Conservation (phyloP, 2,329 filamentous ascomycete genomes). For the Apiospora rasikravindrae region DNA sequence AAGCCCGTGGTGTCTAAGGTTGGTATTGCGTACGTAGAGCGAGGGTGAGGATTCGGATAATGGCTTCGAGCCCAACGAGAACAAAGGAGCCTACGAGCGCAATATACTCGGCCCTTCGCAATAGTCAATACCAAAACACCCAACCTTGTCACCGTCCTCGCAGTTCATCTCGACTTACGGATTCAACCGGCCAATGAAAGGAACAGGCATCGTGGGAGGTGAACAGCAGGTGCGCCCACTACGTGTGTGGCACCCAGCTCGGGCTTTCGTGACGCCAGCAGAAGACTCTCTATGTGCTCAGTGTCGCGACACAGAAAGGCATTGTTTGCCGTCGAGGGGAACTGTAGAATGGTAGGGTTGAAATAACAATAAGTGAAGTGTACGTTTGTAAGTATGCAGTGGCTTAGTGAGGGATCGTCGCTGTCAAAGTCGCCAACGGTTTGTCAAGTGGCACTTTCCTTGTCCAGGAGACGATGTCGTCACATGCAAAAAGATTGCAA, state of each 20-base stretch:
- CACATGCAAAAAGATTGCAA: constrained; percentile 11
- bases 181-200: constrained; percentile 48
- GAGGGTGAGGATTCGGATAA: constrained; percentile 86
- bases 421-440: constrained; percentile 9
- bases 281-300: constrained; percentile 14
- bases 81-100: constrained; percentile 84
- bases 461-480: constrained; percentile 3
- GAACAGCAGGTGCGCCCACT: neutral
- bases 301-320: constrained; percentile 20
- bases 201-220: constrained; percentile 40
- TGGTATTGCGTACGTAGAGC: constrained; percentile 71
- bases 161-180: constrained; percentile 37
- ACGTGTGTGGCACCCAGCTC: constrained; percentile 15
- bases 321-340: constrained; percentile 28
- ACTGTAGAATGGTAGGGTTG: constrained; percentile 21
- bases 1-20: neutral
- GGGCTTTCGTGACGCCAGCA: neutral
- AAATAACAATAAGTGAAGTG: neutral
- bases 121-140: constrained; percentile 25
- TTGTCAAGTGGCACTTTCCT: neutral
- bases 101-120: constrained; percentile 77
- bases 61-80: constrained; percentile 79
- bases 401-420: neutral
- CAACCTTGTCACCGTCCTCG: constrained; percentile 9
- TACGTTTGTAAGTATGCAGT: neutral